Conservation (phyloP, 148 eudicot species). For the Cornus suecica region DNA sequence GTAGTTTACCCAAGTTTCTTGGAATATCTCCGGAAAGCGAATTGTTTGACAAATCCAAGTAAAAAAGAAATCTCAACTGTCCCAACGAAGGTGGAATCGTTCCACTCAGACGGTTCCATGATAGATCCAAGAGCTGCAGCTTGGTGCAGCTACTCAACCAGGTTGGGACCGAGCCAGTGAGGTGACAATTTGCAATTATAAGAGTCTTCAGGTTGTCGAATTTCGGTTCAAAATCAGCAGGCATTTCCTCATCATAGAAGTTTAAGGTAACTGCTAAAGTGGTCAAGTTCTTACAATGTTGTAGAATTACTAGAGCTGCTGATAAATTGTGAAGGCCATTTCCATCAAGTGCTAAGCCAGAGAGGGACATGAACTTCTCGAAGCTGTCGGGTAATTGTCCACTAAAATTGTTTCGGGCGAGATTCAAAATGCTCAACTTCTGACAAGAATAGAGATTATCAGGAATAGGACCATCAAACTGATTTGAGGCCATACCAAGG, state of each 20-base stretch:
- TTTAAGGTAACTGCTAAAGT: background rate
- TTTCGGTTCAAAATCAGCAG: slow-evolving; percentile 14
- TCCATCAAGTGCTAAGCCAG: slow-evolving; percentile 25
- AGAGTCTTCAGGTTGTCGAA: slow-evolving; percentile 22
- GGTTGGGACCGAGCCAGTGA: slow-evolving; percentile 25
- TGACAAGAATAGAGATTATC: slow-evolving; percentile 22
- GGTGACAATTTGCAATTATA: slow-evolving; percentile 29
- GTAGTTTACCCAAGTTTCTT: slow-evolving; percentile 14
- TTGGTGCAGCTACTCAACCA: slow-evolving; percentile 21
- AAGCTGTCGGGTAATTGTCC: slow-evolving; percentile 30
- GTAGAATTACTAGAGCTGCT: slow-evolving; percentile 16
- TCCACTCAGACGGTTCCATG: slow-evolving; percentile 28
- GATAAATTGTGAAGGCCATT: slow-evolving; percentile 18
- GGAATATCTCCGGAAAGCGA: slow-evolving; percentile 29
- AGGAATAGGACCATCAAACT: slow-evolving; percentile 27
- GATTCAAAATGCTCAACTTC: slow-evolving; percentile 18
- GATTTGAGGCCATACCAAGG: slow-evolving; percentile 25
- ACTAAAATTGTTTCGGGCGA: slow-evolving; percentile 16
- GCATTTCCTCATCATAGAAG: slow-evolving; percentile 26
- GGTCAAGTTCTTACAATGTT: slow-evolving; percentile 30
- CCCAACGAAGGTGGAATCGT: slow-evolving; percentile 28
- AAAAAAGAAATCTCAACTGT: slow-evolving; percentile 21
- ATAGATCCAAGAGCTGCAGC: slow-evolving; percentile 32
- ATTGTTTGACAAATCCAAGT: slow-evolving; percentile 36
- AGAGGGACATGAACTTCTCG: slow-evolving; percentile 20